Evolutionary conservation across 1,284 basidiomycete genomes (phyloP), one percentile per base, ranked within the genome.

Genomic region (Pisolithus thermaeus): DNA sequence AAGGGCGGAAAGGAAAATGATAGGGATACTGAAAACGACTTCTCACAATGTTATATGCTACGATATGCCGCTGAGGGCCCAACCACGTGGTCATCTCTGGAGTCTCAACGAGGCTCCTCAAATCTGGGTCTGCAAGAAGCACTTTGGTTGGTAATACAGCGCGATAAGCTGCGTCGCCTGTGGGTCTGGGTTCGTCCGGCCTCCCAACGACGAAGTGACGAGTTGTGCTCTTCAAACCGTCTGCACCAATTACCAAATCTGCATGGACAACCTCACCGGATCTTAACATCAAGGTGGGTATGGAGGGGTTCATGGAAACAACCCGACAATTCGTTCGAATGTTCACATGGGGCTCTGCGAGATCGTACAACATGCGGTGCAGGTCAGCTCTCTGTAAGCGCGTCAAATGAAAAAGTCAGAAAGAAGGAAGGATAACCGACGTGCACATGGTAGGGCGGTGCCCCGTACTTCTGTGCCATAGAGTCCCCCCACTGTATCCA

Each of bases 361-460:
- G 18, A 20, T 20, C 18, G 18, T 20, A 20, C 18, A 20, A 20
- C 18, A 20, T 20, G 18, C 18, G 18, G 18, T 20, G 18, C 18
- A 20, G 18, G 56, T 83, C 79, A 22, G 74, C 77, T 52, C 80
- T 70, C 75, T 77, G 47, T 16, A 28, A 39, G n/a, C 36, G 54
- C 61, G 25, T 25, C 4, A 49, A 7, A 7, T 4, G 7, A 22
- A 45, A 30, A 41, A 39, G n/a, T 8, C 25, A 27, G 22, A 27
- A 28, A 14, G 14, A 0, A 35, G 40, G 42, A 20, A 20, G 18
- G n/a, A 7, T 27, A 5, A 56, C 57, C 37, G 59, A 73, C 76
- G 51, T 80, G 78, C 25, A 80, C 70, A 56, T 79, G 75, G 58
- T 76, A 80, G 55, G 78, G 80, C 0, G 80, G 79, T 1, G 75